Base-by-base conservation (phyloP, 345 rosid genomes). In the Camelina hispida region DNA sequence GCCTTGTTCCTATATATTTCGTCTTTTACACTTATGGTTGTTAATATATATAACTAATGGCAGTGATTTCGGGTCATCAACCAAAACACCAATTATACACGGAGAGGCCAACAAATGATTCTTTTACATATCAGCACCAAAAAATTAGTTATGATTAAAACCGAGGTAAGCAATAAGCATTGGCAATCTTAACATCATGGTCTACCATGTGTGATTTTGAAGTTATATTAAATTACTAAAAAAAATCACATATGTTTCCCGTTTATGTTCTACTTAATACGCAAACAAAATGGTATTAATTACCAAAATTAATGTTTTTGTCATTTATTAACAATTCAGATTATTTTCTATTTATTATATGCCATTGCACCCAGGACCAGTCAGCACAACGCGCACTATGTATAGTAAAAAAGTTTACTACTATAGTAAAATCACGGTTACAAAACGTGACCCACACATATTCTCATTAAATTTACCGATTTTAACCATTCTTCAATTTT, bases 361-460 rank as follows among this genome's bases (percentile, higher is more conserved):
- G 30, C 30, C 30, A 28, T 28, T 34, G 37, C 37, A 34, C 37
- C 9, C 37, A 34, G 7, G 9, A 34, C 37, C 37, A 62, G 69
- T 62, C 20, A 18, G 61, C 8, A 40, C 38, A 61, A 16, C 40
- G 20, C 53, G 35, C 59, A 42, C 6, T 12, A 22, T 28, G 30
- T 28, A 28, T 28, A 3, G 30, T 28, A 28, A 28, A 28, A 28
- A 28, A 28, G 30, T 28, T 28, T 4, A 28, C 3, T 43, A 25
- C 37, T 35, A 68, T 18, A 48, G 42, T 18, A 48, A 10, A 15
- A 57, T 4, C 56, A 52, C 32, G 65, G 75, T 54, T 35, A 37
- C 37, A 40, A 40, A 62, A 3, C 3, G 61, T 65, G 71, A 44
- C 72, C 72, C 76, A 48, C 76, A 48, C 50, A 2, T 1, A 46